Evolutionary conservation across 2,329 filamentous ascomycete genomes (phyloP).

Genomic region (Colletotrichum filicis): DNA sequence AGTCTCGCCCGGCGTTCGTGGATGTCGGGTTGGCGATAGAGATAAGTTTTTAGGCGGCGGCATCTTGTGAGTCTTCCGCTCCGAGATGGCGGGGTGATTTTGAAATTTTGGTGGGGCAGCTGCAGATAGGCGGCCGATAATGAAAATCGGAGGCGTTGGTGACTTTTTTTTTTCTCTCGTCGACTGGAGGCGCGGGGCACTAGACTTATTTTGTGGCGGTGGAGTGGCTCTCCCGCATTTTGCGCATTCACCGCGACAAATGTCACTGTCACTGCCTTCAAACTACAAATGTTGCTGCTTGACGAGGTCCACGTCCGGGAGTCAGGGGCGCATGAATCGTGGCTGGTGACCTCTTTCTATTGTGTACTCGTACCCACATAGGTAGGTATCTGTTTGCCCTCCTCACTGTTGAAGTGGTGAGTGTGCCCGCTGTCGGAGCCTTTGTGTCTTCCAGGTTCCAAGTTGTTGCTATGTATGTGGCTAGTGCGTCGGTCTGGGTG

Average conservation of each 20-base stretch:
- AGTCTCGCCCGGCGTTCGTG: constrained; percentile 24
- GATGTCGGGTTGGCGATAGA: constrained; percentile 20
- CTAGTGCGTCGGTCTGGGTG: neutral
- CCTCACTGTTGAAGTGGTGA: neutral
- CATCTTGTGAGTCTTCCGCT: constrained; percentile 29
- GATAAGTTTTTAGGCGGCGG: constrained; percentile 25
- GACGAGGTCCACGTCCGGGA: neutral
- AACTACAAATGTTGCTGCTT: constrained; percentile 1
- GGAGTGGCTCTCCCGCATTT: constrained; percentile 12
- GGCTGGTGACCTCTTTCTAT: neutral
- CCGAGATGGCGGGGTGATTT: constrained; percentile 32
- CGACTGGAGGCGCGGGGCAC: constrained; percentile 24
- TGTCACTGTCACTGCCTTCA: neutral
- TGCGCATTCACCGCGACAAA: neutral
- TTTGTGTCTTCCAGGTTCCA: neutral
- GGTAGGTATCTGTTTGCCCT: neutral
- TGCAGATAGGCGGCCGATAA: constrained; percentile 30
- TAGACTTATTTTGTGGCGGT: constrained; percentile 31
- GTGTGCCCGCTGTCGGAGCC: neutral
- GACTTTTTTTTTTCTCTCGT: neutral
- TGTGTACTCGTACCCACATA: neutral
- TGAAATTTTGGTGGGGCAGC: constrained; percentile 34
- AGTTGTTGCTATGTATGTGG: neutral
- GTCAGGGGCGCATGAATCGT: constrained; percentile 23
- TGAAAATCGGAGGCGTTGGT: constrained; percentile 21